A percentile compares a stretch with the other conserved stretches of the same genome.
Conservation (phyloP, 495 filamentous ascomycete species). For the Hypoxylon intermedium region DNA sequence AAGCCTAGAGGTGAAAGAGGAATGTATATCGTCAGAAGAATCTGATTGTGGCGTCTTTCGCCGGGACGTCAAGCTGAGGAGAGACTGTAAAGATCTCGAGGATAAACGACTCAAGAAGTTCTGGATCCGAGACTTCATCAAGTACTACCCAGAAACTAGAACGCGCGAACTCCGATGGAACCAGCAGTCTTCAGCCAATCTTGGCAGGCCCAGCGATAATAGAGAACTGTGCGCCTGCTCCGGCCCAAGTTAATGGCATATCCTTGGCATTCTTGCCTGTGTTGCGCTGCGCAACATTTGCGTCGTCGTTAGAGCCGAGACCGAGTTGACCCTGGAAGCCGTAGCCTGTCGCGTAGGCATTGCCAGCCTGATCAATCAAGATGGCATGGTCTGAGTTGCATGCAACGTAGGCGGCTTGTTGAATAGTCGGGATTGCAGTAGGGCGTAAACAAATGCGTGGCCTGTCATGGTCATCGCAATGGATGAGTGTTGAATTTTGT, state of each 20-base stretch:
- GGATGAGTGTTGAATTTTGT: too few species aligned
- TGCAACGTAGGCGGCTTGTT: constrained; percentile 50
- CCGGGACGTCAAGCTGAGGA: too few species aligned
- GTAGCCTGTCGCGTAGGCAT: constrained; percentile 70
- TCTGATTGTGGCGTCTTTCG: too few species aligned
- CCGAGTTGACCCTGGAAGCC: constrained; percentile 69
- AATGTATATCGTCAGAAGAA: too few species aligned
- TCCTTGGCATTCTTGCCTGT: constrained; percentile 66
- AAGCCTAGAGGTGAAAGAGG: too few species aligned
- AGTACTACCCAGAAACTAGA: too few species aligned
- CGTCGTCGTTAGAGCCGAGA: constrained; percentile 61
- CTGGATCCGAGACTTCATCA: too few species aligned
- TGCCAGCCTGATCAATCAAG: constrained; percentile 62
- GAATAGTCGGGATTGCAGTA: constrained; percentile 46
- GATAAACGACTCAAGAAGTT: too few species aligned
- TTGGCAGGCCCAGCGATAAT: background rate
- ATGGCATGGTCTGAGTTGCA: constrained; percentile 65
- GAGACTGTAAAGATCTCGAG: too few species aligned
- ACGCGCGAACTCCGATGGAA: too few species aligned
- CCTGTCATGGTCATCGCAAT: constrained; percentile 30
- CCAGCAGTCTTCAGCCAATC: too few species aligned
- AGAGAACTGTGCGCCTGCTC: constrained; percentile 69
- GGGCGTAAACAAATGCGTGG: constrained; percentile 65
- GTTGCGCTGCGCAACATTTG: constrained; percentile 63
- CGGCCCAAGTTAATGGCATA: constrained; percentile 63